These are phyloP conservation scores for Leptographium galeiforme DNA, from an alignment of 2,329 filamentous ascomycete genomes.

Conservation along the genomic window DNA sequence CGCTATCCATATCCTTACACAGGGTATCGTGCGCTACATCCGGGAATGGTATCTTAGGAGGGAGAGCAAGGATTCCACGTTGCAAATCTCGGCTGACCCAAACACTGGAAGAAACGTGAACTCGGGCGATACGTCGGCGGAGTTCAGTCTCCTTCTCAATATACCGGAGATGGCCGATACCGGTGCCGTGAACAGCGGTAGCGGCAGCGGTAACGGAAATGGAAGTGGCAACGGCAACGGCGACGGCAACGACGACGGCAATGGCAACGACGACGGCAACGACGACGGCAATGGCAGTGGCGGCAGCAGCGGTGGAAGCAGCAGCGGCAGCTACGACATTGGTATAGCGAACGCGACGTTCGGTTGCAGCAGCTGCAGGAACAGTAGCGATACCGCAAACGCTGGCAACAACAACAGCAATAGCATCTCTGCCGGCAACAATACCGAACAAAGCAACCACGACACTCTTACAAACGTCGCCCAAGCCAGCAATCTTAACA, in stretches of 20 bases:
- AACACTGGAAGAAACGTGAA: slow-evolving; percentile 42
- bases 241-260: neutral
- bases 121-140: slow-evolving; percentile 23
- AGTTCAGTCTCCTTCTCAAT: slow-evolving; percentile 38
- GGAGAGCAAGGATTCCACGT: slow-evolving; percentile 39
- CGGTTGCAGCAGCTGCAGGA: neutral
- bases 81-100: slow-evolving; percentile 40
- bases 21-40: slow-evolving; percentile 58
- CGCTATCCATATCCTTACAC: slow-evolving; percentile 62
- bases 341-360: too few species aligned
- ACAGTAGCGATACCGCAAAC: neutral
- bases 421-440: slow-evolving; percentile 18
- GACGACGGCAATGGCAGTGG: neutral
- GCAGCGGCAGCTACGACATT: slow-evolving; percentile 14
- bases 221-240: slow-evolving; percentile 19
- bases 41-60: slow-evolving; percentile 53
- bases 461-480: neutral
- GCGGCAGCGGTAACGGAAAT: slow-evolving; percentile 21
- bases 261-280: neutral
- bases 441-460: neutral
- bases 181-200: neutral
- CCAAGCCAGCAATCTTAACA: too few species aligned
- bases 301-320: slow-evolving; percentile 30
- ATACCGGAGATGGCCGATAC: slow-evolving; percentile 18
- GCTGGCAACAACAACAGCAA: slow-evolving; percentile 27